These are phyloP conservation scores for Alternaria gaisen DNA, from an alignment of 2,329 filamentous ascomycete genomes.

Conservation along the genomic window DNA sequence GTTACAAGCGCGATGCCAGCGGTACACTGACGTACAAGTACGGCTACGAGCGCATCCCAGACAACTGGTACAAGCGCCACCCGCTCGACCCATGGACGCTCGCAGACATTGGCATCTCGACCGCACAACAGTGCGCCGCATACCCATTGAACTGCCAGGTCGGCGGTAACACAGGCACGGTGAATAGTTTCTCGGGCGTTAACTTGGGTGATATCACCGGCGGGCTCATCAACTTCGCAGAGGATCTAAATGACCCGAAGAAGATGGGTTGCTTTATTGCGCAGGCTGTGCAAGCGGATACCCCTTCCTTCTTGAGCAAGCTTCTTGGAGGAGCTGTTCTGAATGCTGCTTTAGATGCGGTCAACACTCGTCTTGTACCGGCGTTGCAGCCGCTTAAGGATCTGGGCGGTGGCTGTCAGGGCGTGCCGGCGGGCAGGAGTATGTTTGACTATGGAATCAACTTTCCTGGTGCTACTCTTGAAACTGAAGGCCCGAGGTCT, in stretches of 20 bases:
- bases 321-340: background rate
- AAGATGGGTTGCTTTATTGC: background rate
- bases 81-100: background rate
- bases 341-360: background rate
- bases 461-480: background rate
- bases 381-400: background rate
- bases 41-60: background rate
- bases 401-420: background rate
- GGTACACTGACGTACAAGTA: background rate
- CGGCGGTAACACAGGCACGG: background rate
- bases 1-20: background rate
- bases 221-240: background rate
- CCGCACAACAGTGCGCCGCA: background rate
- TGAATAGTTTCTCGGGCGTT: background rate
- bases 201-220: background rate
- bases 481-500: background rate
- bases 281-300: background rate
- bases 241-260: background rate
- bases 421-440: background rate
- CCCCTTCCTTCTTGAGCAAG: background rate
- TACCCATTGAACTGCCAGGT: background rate
- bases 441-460: background rate
- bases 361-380: background rate
- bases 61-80: background rate
- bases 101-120: background rate